Evolutionary conservation across 805 yeast species (phyloP).

Genomic region (Starmerella floricola): DNA sequence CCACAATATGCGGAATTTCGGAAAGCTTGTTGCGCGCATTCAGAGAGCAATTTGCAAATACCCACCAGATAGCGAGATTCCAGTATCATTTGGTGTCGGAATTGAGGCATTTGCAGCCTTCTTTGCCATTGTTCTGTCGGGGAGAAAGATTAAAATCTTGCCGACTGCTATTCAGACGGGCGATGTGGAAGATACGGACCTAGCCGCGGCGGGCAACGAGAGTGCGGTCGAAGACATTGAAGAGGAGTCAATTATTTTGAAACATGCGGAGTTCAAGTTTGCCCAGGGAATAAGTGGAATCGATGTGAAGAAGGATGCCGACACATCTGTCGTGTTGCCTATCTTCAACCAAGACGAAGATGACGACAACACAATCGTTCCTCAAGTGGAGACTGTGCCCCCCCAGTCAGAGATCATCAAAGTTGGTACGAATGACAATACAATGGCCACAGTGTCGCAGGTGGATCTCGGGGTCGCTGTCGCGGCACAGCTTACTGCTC

Average conservation of each 20-base stretch:
- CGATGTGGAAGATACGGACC: not conserved
- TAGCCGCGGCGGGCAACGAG: not conserved
- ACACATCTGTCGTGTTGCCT: slow-evolving; percentile 8
- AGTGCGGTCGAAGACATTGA: too few species aligned
- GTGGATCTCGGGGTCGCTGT: slow-evolving; percentile 28
- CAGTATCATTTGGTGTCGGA: slow-evolving; percentile 11
- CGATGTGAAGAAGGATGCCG: slow-evolving; percentile 4
- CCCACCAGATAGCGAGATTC: slow-evolving; percentile 6
- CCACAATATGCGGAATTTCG: slow-evolving; percentile 3
- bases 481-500: slow-evolving; percentile 29
- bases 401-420: slow-evolving; percentile 3
- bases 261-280: slow-evolving; percentile 9
- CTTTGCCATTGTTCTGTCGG: slow-evolving; percentile 20
- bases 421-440: not conserved
- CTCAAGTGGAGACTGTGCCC: not conserved
- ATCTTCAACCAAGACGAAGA: slow-evolving; percentile 4
- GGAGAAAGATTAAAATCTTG: slow-evolving; percentile 3
- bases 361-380: not conserved
- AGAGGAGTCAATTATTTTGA: not conserved
- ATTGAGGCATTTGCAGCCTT: slow-evolving; percentile 18
- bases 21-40: slow-evolving; percentile 7
- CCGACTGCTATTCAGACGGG: not conserved
- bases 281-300: slow-evolving; percentile 12
- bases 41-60: slow-evolving; percentile 7
- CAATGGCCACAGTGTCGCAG: slow-evolving; percentile 11